These are phyloP conservation scores for Entomortierella lignicola DNA, from an alignment of 192 early-diverging fungal genomes.

Conservation along the genomic window DNA sequence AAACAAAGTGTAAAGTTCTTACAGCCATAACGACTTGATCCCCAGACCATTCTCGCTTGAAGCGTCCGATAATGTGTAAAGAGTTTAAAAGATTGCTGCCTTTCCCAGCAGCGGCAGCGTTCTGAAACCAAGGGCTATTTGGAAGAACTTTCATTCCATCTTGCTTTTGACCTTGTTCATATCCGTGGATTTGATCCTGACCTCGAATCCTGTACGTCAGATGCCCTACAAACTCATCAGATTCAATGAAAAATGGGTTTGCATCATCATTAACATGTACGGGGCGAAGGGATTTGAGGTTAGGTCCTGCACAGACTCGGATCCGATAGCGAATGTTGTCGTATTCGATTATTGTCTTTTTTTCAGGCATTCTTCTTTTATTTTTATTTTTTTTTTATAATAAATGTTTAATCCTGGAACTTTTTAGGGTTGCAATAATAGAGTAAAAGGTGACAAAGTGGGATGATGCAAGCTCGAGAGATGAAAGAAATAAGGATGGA, in stretches of 20 bases:
- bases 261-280: conserved; percentile 30
- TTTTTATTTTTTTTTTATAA: too few species aligned
- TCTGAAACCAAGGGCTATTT: conserved; percentile 38
- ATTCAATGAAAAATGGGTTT: conserved; percentile 15
- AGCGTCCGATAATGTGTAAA: conserved; percentile 22
- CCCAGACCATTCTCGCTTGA: conserved; percentile 39
- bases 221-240: conserved; percentile 43
- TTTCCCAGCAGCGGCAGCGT: not conserved
- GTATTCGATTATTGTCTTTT: conserved; percentile 9
- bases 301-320: conserved; percentile 21
- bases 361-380: too few species aligned
- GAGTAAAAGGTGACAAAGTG: too few species aligned
- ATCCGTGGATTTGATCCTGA: conserved; percentile 20
- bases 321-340: conserved; percentile 16
- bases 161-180: conserved; percentile 26
- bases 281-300: conserved; percentile 7
- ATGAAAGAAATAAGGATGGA: too few species aligned
- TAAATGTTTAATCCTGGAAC: too few species aligned
- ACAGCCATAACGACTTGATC: conserved; percentile 38
- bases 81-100: conserved; percentile 9
- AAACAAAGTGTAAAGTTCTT: not conserved
- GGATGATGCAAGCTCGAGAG: too few species aligned
- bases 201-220: conserved; percentile 20
- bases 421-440: too few species aligned
- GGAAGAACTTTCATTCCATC: conserved; percentile 12